phyloP scores from a whole-genome alignment of 306 rosid species.

The Luffa acutangula region DNA sequence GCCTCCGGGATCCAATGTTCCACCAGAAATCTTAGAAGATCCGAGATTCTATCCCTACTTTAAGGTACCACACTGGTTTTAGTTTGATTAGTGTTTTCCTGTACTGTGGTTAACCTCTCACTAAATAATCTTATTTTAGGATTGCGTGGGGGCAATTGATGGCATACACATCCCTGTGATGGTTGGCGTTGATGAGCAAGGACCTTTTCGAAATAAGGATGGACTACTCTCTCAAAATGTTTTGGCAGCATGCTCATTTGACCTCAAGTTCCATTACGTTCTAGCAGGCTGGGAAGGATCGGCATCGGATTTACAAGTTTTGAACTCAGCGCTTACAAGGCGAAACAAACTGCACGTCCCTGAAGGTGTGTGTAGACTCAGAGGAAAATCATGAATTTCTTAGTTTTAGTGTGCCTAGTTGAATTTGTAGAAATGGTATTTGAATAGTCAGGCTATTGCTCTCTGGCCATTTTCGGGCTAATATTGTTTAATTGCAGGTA shows the following conservation, averaged over 20 bases:
- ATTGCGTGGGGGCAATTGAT: constrained; percentile 76
- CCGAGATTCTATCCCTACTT: constrained; percentile 81
- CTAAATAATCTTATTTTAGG: constrained; percentile 28
- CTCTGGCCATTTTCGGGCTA: constrained; percentile 11
- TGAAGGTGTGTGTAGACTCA: constrained; percentile 43
- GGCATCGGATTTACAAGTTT: constrained; percentile 68
- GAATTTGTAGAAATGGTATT: neutral
- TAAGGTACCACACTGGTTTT: constrained; percentile 34
- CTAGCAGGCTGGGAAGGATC: constrained; percentile 99
- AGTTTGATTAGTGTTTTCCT: constrained; percentile 11
- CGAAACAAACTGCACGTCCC: constrained; percentile 61
- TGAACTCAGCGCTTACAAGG: constrained; percentile 70
- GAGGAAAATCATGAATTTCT: neutral
- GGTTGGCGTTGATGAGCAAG: constrained; percentile 92
- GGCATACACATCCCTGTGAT: constrained; percentile 76
- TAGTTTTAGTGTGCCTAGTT: neutral
- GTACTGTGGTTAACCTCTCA: constrained; percentile 14
- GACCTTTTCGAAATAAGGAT: constrained; percentile 84
- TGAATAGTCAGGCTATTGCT: neutral
- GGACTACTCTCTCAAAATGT: constrained; percentile 76
- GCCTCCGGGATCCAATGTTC: constrained; percentile 49
- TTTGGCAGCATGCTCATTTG: constrained; percentile 85
- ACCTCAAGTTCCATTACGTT: constrained; percentile 76
- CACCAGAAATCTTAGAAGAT: constrained; percentile 44
- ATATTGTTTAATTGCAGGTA: constrained; percentile 47